Conservation (phyloP, 1,284 basidiomycete genomes). For the Porogramme epimiltina region DNA sequence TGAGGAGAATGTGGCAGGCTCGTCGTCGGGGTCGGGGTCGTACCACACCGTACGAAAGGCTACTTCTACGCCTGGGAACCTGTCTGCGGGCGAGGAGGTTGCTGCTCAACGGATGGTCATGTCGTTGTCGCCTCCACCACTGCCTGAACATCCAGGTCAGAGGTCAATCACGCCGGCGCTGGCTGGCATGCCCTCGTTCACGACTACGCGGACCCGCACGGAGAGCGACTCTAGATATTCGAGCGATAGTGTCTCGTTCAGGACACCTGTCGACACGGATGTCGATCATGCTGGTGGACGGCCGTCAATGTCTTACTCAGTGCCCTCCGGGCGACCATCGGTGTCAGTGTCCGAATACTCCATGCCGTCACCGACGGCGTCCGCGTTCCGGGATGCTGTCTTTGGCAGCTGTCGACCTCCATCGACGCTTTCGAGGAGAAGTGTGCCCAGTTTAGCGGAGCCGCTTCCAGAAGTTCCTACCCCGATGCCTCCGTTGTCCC, state of each 20-base stretch:
- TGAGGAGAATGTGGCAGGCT: slow-evolving; percentile 9
- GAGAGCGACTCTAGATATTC: slow-evolving; percentile 32
- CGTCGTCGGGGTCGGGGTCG: slow-evolving; percentile 12
- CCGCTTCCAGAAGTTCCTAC: slow-evolving; percentile 11
- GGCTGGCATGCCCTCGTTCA: slow-evolving; percentile 22
- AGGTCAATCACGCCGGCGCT: slow-evolving; percentile 20
- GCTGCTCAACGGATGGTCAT: slow-evolving; percentile 4
- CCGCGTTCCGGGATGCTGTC: slow-evolving; percentile 67
- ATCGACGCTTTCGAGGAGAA: slow-evolving; percentile 36
- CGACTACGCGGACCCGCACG: slow-evolving; percentile 23
- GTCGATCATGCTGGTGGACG: slow-evolving; percentile 37
- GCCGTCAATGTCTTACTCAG: slow-evolving; percentile 35
- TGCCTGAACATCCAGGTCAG: slow-evolving; percentile 10
- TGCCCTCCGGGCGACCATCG: slow-evolving; percentile 36
- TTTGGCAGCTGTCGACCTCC: slow-evolving; percentile 36
- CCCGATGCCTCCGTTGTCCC: slow-evolving; percentile 19
- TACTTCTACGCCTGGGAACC: slow-evolving; percentile 24
- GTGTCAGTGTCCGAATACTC: slow-evolving; percentile 60
- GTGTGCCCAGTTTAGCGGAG: slow-evolving; percentile 14
- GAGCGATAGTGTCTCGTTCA: slow-evolving; percentile 33
- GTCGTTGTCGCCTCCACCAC: slow-evolving; percentile 25
- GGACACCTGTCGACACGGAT: slow-evolving; percentile 36
- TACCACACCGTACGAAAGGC: slow-evolving; percentile 26
- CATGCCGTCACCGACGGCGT: slow-evolving; percentile 64
- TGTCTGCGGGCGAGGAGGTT: slow-evolving; percentile 22